A percentile compares a stretch with the other conserved stretches of the same genome.
phyloP scores from a whole-genome alignment of 306 rosid species.

The Inga laurina region DNA sequence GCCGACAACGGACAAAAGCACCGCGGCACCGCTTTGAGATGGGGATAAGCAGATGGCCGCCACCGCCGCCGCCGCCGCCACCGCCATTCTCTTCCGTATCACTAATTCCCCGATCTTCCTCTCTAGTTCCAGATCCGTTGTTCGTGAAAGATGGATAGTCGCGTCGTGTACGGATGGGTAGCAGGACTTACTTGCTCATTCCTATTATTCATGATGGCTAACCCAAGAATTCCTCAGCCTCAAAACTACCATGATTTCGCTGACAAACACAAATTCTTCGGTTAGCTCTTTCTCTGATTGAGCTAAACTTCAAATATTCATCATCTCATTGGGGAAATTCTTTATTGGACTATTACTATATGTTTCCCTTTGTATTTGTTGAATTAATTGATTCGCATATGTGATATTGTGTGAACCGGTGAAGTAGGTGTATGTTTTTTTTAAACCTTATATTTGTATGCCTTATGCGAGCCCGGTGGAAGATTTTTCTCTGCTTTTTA shows the following conservation, averaged over 20 bases:
- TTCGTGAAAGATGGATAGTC: constrained; percentile 47
- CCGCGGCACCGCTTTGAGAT: background rate
- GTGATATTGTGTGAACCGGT: background rate
- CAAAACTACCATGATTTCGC: constrained; percentile 85
- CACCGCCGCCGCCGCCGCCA: background rate
- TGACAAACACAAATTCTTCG: constrained; percentile 74
- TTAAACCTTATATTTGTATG: no score
- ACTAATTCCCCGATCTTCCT: background rate
- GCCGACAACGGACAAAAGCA: background rate
- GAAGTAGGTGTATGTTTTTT: background rate
- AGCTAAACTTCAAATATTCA: background rate
- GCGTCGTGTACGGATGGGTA: constrained; percentile 50
- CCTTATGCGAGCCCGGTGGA: background rate
- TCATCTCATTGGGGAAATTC: background rate
- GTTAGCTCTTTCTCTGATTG: constrained; percentile 37
- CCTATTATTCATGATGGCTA: constrained; percentile 65
- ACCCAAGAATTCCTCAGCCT: constrained; percentile 82
- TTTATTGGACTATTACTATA: background rate
- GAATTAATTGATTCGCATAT: background rate
- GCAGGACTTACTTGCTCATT: constrained; percentile 56
- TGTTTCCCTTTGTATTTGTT: background rate
- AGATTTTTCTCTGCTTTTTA: background rate
- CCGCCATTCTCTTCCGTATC: background rate
- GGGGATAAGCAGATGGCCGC: background rate
- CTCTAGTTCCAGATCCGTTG: background rate